Evolutionary conservation across 176 grass and related monocot genomes (phyloP), one percentile per base, ranked within the genome.

Genomic region (Poa pratensis): DNA sequence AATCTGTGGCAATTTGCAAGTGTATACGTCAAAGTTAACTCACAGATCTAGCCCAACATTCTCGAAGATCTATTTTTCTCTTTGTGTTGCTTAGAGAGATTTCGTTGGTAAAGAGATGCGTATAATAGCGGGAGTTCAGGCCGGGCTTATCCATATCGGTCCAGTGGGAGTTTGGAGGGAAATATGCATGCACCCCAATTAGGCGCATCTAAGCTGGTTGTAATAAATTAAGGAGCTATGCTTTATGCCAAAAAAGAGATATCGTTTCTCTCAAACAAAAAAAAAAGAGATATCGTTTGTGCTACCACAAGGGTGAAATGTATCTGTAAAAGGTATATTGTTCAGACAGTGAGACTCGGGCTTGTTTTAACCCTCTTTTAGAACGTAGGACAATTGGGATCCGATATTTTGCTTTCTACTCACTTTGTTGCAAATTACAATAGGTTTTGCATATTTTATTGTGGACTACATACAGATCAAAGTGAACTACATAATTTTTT

Each of bases 101-200:
- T 48, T 48, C 45, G 3, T 48, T 2, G 45, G 45, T 48, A 48
- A 48, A 48, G 48, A 74, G 65, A 86, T 63, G 58, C 43, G 64
- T 78, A 10, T 26, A 35, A 9, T 16, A 74, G 19, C 73, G 55
- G 45, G 23, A 18, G 49, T 59, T 74, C 16, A 69, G 85, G 48
- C 14, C 14, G 48, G 69, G 80, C 76, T 84, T 90, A 90, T 90
- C 89, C 89, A 70, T 45, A 76, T n/a, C 14, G 50, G 40, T 20
- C 89, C 89, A 90, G 80, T 83, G 9, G 64, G 67, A 74, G 17
- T 51, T 7, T 80, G 57, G 80, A 65, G 50, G 8, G 14, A 78
- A 57, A 46, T 81, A 84, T 75, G 62, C 40, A 74, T 74, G 39
- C 23, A 67, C 3, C 35, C 40, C 18, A 28, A 60, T 80, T 32